These are phyloP conservation scores for Saccharomycopsis sp. DNA, from an alignment of 805 yeast genomes.

Conservation along the genomic window DNA sequence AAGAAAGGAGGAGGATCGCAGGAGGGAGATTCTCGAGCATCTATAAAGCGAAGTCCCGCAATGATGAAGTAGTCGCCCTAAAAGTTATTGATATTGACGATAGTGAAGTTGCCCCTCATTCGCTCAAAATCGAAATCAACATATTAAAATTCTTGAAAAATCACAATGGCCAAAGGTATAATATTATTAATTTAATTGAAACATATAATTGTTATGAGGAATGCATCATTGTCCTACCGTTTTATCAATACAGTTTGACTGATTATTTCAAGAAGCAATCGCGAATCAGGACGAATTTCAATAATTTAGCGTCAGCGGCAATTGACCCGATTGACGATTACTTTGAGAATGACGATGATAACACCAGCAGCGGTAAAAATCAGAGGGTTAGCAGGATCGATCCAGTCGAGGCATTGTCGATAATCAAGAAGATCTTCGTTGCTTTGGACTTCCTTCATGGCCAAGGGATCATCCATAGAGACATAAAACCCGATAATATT, in stretches of 20 bases:
- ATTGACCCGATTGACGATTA: slow-evolving; percentile 16
- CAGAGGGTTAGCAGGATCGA: slow-evolving; percentile 12
- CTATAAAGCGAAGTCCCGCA: slow-evolving; percentile 21
- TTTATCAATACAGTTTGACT: slow-evolving; percentile 29
- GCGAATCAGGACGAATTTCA: slow-evolving; percentile 25
- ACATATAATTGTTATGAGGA: slow-evolving; percentile 26
- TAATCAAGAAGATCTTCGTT: slow-evolving; percentile 31
- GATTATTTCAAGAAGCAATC: slow-evolving; percentile 28
- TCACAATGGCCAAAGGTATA: background rate
- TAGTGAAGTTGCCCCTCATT: slow-evolving; percentile 41
- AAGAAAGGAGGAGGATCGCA: slow-evolving; percentile 25
- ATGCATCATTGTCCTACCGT: slow-evolving; percentile 35
- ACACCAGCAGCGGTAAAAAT: slow-evolving; percentile 3
- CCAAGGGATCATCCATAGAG: slow-evolving; percentile 66
- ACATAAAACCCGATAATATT: slow-evolving; percentile 62
- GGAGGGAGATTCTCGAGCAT: slow-evolving; percentile 39
- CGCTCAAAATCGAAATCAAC: slow-evolving; percentile 34
- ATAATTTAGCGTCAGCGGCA: slow-evolving; percentile 2
- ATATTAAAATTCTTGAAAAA: slow-evolving; percentile 26
- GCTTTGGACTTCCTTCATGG: slow-evolving; percentile 51
- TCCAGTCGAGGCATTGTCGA: slow-evolving; percentile 21
- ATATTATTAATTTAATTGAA: slow-evolving; percentile 10
- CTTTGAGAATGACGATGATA: slow-evolving; percentile 19
- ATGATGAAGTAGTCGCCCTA: slow-evolving; percentile 30
- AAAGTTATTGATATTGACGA: slow-evolving; percentile 41